Conservation (phyloP, 106 monocot genomes). For the Acorus calamus region DNA sequence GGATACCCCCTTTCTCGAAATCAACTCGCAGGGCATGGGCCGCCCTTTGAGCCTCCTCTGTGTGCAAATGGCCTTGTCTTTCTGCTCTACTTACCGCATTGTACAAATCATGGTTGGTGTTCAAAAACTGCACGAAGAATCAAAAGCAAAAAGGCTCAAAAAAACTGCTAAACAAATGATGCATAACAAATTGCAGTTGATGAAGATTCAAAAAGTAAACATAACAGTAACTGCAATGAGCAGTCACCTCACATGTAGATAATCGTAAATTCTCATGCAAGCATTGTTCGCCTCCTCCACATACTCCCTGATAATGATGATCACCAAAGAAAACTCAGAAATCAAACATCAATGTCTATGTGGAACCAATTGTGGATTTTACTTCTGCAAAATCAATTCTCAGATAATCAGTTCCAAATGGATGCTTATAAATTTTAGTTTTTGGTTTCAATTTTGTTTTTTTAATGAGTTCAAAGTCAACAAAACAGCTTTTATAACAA, state of each 20-base stretch:
- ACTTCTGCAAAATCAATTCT: too few species aligned
- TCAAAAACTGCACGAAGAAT: constrained; percentile 68
- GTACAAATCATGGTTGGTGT: constrained; percentile 71
- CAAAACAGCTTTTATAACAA: too few species aligned
- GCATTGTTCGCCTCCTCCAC: constrained; percentile 81
- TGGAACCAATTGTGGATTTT: too few species aligned
- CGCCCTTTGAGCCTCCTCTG: constrained; percentile 65
- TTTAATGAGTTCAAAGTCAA: too few species aligned
- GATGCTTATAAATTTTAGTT: too few species aligned
- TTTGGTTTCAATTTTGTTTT: too few species aligned
- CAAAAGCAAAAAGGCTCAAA: background rate
- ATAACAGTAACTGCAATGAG: background rate
- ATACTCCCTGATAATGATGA: constrained; percentile 48
- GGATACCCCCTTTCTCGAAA: constrained; percentile 95
- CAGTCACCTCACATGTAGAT: constrained; percentile 69
- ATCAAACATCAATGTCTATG: too few species aligned
- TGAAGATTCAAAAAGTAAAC: background rate
- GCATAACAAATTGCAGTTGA: too few species aligned
- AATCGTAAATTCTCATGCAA: constrained; percentile 67
- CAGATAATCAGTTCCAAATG: too few species aligned
- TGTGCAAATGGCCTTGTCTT: constrained; percentile 26
- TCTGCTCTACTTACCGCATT: constrained; percentile 59
- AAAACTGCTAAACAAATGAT: too few species aligned
- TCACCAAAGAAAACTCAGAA: background rate
- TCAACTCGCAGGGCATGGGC: constrained; percentile 67